Conservation (phyloP, 225 moss, liverwort and hornwort genomes). For the Straminergon stramineum region DNA sequence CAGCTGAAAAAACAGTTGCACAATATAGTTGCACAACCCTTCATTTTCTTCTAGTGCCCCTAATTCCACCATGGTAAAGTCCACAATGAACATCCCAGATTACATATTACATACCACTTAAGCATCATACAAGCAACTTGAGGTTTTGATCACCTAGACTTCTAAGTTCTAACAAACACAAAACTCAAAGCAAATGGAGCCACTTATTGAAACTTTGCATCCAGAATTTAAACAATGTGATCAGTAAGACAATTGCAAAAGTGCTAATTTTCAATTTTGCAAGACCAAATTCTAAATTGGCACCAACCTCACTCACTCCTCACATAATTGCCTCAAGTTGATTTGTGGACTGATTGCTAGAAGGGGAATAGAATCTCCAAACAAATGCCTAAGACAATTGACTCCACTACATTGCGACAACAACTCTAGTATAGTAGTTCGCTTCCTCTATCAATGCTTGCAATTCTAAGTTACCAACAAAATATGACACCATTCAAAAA, state of each 20-base stretch:
- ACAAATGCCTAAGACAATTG: not conserved
- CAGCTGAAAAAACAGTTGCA: no score
- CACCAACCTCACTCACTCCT: not conserved
- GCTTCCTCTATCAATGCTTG: not conserved
- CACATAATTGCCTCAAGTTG: not conserved
- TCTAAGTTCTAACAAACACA: no score
- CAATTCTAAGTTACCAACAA: not conserved
- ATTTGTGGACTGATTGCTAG: not conserved
- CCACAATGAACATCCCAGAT: no score
- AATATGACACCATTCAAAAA: not conserved
- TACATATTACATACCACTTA: no score
- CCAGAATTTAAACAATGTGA: no score
- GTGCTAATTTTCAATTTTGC: not conserved
- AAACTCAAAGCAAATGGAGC: no score
- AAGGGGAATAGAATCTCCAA: not conserved
- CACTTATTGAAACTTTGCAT: no score
- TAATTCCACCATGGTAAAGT: no score
- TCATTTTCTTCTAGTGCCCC: no score
- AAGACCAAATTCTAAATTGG: not conserved
- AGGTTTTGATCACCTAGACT: no score
- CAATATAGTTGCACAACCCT: no score
- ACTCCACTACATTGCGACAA: not conserved
- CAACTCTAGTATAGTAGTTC: not conserved
- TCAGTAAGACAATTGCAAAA: not conserved
- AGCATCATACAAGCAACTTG: no score